Percentiles rank a stretch among this genome's conserved stretches.
These are phyloP conservation scores for Phialophora tarda DNA, from an alignment of 2,329 filamentous ascomycete genomes.

Conservation along the genomic window DNA sequence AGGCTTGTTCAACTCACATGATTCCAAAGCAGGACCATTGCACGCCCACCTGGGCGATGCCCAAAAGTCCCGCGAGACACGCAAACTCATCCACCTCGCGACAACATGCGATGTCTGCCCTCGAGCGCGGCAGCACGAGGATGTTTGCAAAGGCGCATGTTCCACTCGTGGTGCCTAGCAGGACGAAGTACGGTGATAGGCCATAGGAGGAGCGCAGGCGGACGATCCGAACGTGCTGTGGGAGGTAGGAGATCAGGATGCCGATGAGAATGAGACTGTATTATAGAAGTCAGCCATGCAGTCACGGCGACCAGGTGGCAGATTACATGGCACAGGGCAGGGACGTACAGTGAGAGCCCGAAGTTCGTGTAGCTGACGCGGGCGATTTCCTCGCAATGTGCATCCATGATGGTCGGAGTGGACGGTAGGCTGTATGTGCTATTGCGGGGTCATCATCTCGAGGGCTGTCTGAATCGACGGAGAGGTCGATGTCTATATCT, in stretches of 20 bases:
- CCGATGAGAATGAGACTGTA: constrained; percentile 76
- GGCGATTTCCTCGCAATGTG: constrained; percentile 35
- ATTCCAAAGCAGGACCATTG: constrained; percentile 92
- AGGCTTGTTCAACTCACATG: constrained; percentile 66
- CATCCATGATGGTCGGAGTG: constrained; percentile 19
- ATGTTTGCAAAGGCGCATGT: constrained; percentile 93
- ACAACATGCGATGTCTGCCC: constrained; percentile 84
- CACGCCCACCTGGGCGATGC: constrained; percentile 86
- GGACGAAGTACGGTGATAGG: constrained; percentile 92
- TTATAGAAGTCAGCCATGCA: not conserved
- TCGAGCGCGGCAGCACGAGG: constrained; percentile 80
- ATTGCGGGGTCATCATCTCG: not conserved
- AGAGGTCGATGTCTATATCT: not conserved
- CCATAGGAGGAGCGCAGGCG: constrained; percentile 84
- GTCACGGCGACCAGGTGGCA: not conserved
- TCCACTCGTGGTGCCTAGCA: constrained; percentile 89
- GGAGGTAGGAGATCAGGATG: constrained; percentile 89
- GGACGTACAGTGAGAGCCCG: constrained; percentile 34
- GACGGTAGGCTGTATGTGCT: not conserved
- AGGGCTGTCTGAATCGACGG: not conserved
- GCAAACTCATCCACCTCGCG: constrained; percentile 78
- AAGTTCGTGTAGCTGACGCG: constrained; percentile 39
- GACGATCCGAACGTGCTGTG: constrained; percentile 93
- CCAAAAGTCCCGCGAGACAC: constrained; percentile 82
- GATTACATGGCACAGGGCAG: not conserved